Evolutionary conservation across 257 asterid genomes (phyloP), one percentile per base, ranked within the genome.

Genomic region (Thymus quinquecostatus): DNA sequence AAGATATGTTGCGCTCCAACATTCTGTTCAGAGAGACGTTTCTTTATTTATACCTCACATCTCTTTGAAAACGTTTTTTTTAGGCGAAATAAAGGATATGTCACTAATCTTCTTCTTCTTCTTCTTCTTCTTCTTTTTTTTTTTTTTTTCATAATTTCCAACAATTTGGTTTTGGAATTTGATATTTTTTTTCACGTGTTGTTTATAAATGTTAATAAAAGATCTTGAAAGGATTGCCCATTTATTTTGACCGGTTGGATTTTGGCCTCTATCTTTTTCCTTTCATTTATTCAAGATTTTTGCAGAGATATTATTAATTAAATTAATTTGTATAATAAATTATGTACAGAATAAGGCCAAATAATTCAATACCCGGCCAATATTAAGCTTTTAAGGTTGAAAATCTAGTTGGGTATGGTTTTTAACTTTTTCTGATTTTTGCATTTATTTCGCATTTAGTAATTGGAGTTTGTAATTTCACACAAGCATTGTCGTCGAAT

Each of bases 191-290:
- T 40, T 61, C 13, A 14, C 38, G n/a, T 40, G n/a, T 6, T 10
- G 47, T 29, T 30, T 33, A 21, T 30, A 48, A 49, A 48, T 66
- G 58, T 33, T 64, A 64, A 45, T 11, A 48, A 48, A 32, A 48
- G 33, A 66, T 13, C 5, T 66, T 43, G 84, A 84, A 85, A 86
- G 75, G 75, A 82, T 84, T 55, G 66, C 82, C 8, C 53, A 62
- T 79, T 84, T 86, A 77, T 56, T 68, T 83, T 84, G 90, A 81
- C 83, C 51, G 44, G 65, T 62, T 63, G 60, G 60, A 30, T 3
- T 67, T 43, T 36, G 40, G 48, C 48, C 48, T 44, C 6, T 33
- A 36, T 54, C 2, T 28, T 43, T 64, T 33, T 11, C 6, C 6
- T 33, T 47, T 41, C 44, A 40, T 50, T 50, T 54, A 11, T 29